phyloP scores from a whole-genome alignment of 1,284 basidiomycete genomes.

The Ustilago sp. region DNA sequence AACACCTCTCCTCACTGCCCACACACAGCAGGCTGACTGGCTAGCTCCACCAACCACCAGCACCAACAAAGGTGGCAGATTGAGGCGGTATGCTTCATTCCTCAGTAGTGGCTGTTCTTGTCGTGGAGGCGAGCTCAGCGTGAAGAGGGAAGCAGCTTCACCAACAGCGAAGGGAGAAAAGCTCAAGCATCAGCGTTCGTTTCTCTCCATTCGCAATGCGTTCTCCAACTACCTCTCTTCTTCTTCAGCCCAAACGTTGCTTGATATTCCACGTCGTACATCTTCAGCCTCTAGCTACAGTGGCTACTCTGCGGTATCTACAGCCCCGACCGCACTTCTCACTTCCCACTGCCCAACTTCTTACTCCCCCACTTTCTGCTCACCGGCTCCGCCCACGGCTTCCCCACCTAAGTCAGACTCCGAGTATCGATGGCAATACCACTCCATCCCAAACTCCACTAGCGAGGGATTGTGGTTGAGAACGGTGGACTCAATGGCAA shows the following conservation, averaged over 20 bases:
- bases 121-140: not conserved
- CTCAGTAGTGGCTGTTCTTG: not conserved
- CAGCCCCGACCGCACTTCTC: not conserved
- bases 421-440: constrained; percentile 25
- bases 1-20: not conserved
- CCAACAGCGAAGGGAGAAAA: not conserved
- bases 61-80: not conserved
- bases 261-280: not conserved
- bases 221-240: not conserved
- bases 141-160: not conserved
- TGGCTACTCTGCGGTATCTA: not conserved
- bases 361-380: not conserved
- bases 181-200: not conserved
- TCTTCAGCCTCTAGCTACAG: not conserved
- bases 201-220: not conserved
- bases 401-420: constrained; percentile 16
- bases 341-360: not conserved
- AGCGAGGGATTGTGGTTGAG: constrained; percentile 25
- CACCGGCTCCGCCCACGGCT: not conserved
- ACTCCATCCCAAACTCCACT: too few species aligned
- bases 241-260: too few species aligned
- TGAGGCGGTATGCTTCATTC: not conserved
- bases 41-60: not conserved
- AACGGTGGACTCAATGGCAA: constrained; percentile 45
- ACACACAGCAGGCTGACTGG: not conserved